phyloP scores from a whole-genome alignment of 2,329 filamentous ascomycete genomes.

The Diplocarpon mali region DNA sequence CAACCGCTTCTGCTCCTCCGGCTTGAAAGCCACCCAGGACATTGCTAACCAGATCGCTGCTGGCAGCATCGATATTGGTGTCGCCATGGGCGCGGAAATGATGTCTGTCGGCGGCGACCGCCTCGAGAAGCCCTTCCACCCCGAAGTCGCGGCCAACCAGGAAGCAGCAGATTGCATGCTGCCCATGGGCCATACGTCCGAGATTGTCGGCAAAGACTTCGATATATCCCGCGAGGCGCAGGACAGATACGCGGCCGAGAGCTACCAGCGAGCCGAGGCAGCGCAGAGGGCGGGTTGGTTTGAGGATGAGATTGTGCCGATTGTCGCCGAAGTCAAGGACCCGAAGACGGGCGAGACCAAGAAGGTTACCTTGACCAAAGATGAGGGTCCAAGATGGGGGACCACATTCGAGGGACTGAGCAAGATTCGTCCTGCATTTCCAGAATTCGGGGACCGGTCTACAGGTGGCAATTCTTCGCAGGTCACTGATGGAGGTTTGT shows the following conservation, averaged over 20 bases:
- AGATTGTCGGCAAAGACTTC: slow-evolving; percentile 92
- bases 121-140: slow-evolving; percentile 63
- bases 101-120: slow-evolving; percentile 70
- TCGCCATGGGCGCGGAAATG: slow-evolving; percentile 79
- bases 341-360: slow-evolving; percentile 69
- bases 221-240: slow-evolving; percentile 68
- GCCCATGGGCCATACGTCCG: slow-evolving; percentile 96
- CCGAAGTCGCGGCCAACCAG: slow-evolving; percentile 61
- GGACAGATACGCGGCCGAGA: slow-evolving; percentile 79
- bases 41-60: slow-evolving; percentile 77
- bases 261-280: slow-evolving; percentile 73
- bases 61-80: slow-evolving; percentile 75
- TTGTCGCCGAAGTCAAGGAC: slow-evolving; percentile 72
- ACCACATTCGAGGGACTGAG: slow-evolving; percentile 72
- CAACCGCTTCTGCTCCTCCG: slow-evolving; percentile 96
- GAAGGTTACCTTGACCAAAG: slow-evolving; percentile 67
- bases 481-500: slow-evolving; percentile 73
- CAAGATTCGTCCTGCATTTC: slow-evolving; percentile 87
- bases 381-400: slow-evolving; percentile 84
- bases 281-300: slow-evolving; percentile 89
- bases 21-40: slow-evolving; percentile 88
- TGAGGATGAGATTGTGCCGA: slow-evolving; percentile 87
- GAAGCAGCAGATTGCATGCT: slow-evolving; percentile 79
- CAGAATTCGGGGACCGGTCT: slow-evolving; percentile 74
- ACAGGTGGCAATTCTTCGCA: slow-evolving; percentile 93